Base-by-base conservation (phyloP, 441 rosid species). In the Hura crepitans region DNA sequence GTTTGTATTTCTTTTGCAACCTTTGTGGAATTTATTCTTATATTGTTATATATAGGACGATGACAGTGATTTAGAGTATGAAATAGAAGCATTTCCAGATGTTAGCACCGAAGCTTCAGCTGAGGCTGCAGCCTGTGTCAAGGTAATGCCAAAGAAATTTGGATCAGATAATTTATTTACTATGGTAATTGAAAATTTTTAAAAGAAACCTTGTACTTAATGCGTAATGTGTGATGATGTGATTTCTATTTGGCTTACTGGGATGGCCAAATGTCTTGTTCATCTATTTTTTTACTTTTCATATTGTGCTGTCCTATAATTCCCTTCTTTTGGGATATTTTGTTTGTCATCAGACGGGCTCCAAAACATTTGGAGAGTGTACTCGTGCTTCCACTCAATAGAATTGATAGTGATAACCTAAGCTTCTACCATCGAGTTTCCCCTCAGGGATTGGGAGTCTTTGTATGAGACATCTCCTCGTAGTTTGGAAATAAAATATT, bases 51-150 rank as follows among this genome's bases (percentile, higher is more conserved):
- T 81, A 66, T 84, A 95, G 99, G 96, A 92, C 75, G 95, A 90
- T 75, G 93, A 92, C 51, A 92, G 97, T 81, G 98, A 92, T 82
- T 75, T 90, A 59, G 99, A 95, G 63, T 89, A 72, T 61, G 99
- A 95, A 62, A 66, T 95, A 87, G 97, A 92, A 82, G 85, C 92
- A 59, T 84, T 65, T 69, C 97, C 99, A 74, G 79, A 76, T 58
- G 87, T 83, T 66, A 78, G 81, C 35, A 71, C 43, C 71, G 99
- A 95, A 81, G 83, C 87, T 64, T 78, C 87, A 13, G 42, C 82
- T 4, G 98, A 92, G 81, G 97, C 92, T 79, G 85, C 90, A 65
- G 98, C 97, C 11, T 85, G 89, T 77, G 98, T 92, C 37, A 95
- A 88, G 85, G 99, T 95, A 80, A 74, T 79, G 47, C 15, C 28